Percentiles rank a stretch among this genome's conserved stretches.
These are phyloP conservation scores for Penicillium italicum DNA, from an alignment of 2,329 filamentous ascomycete genomes.

Conservation along the genomic window DNA sequence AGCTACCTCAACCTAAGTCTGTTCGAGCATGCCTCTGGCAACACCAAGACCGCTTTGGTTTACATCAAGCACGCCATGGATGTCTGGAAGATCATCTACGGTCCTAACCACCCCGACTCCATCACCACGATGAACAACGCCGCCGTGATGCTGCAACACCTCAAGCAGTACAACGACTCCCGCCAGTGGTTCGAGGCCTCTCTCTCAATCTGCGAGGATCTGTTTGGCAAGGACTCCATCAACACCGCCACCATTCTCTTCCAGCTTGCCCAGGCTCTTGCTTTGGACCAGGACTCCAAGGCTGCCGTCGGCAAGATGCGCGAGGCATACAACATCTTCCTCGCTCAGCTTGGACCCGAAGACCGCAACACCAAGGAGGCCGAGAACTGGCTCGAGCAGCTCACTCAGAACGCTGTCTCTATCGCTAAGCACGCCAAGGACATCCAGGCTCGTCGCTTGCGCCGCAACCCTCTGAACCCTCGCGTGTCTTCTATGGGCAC, in stretches of 20 bases:
- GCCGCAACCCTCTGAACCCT: constrained; percentile 66
- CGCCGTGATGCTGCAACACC: constrained; percentile 93
- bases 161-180: constrained; percentile 93
- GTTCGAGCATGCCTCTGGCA: constrained; percentile 87
- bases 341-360: constrained; percentile 75
- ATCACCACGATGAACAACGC: constrained; percentile 99
- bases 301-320: constrained; percentile 89
- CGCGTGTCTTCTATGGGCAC: constrained; percentile 54
- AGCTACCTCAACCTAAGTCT: constrained; percentile 94
- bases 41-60: constrained; percentile 79
- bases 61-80: constrained; percentile 92
- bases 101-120: constrained; percentile 87
- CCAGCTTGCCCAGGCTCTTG: constrained; percentile 92
- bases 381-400: constrained; percentile 91
- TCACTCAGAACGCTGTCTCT: constrained; percentile 90
- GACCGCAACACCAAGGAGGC: constrained; percentile 99
- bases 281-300: constrained; percentile 93
- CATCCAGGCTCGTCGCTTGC: constrained; percentile 68
- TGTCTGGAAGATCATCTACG: constrained; percentile 96
- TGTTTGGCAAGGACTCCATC: constrained; percentile 85
- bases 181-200: constrained; percentile 96
- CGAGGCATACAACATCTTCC: constrained; percentile 95
- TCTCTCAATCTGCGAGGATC: constrained; percentile 78
- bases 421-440: constrained; percentile 94
- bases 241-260: constrained; percentile 93